phyloP scores from a whole-genome alignment of 208 protist genomes.

The Trypanosoma rangeli region DNA sequence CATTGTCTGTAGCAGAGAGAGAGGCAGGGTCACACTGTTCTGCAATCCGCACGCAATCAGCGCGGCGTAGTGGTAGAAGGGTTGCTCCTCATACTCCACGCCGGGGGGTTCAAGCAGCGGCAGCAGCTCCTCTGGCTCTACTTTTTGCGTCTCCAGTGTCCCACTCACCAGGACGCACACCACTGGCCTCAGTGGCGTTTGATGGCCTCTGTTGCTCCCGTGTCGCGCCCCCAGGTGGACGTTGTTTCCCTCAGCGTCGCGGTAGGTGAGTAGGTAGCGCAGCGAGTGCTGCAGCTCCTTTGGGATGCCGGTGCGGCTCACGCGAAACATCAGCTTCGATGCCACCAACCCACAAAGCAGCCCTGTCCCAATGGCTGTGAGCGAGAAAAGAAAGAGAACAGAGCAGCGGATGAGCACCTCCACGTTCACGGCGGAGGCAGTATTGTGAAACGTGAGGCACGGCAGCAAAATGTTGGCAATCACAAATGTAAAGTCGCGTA shows the following conservation, averaged over 20 bases:
- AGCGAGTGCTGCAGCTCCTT: conserved; percentile 46
- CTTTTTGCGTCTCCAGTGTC: conserved; percentile 35
- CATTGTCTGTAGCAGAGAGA: conserved; percentile 71
- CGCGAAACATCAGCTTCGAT: conserved; percentile 29
- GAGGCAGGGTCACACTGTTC: conserved; percentile 77
- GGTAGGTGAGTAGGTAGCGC: conserved; percentile 40
- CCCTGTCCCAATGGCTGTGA: conserved; percentile 40
- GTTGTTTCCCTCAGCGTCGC: conserved; percentile 16
- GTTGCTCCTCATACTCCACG: conserved; percentile 55
- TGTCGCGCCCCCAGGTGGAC: neutral
- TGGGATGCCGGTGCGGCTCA: conserved; percentile 48
- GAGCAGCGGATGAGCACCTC: conserved; percentile 49
- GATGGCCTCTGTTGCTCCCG: neutral
- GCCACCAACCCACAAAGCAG: conserved; percentile 23
- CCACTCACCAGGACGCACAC: conserved; percentile 61
- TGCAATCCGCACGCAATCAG: conserved; percentile 62
- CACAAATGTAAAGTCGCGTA: conserved; percentile 70
- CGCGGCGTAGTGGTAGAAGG: conserved; percentile 55
- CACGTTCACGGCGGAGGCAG: conserved; percentile 36
- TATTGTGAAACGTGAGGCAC: conserved; percentile 67
- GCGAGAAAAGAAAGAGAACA: conserved; percentile 49
- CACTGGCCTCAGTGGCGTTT: conserved; percentile 19
- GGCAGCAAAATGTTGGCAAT: conserved; percentile 66
- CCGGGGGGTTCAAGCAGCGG: conserved; percentile 43
- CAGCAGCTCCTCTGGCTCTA: conserved; percentile 60